These are phyloP conservation scores for Pyrenochaeta sp. DNA, from an alignment of 2,329 filamentous ascomycete genomes.

Conservation along the genomic window DNA sequence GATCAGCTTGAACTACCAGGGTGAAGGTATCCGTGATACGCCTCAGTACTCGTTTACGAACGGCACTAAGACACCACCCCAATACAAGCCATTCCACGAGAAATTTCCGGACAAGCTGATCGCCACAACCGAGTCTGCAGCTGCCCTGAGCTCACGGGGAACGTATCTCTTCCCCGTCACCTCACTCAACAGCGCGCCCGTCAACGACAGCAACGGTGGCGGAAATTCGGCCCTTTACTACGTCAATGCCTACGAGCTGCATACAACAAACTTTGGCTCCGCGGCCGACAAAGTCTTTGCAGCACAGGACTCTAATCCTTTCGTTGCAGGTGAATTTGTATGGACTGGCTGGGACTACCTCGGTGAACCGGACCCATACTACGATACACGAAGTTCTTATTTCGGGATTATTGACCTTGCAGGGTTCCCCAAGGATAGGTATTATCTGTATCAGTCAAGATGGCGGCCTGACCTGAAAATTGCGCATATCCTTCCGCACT, in stretches of 20 bases:
- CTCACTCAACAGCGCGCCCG: constrained; percentile 43
- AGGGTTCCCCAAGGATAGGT: constrained; percentile 66
- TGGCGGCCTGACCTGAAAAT: constrained; percentile 60
- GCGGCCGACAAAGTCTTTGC: constrained; percentile 64
- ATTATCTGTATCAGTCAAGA: constrained; percentile 63
- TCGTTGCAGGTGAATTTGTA: constrained; percentile 64
- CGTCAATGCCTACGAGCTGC: constrained; percentile 64
- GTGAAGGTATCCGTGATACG: constrained; percentile 51
- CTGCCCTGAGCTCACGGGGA: constrained; percentile 60
- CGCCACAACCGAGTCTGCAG: constrained; percentile 43
- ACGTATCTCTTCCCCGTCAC: constrained; percentile 64
- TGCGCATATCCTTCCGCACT: constrained; percentile 65
- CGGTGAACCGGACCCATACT: constrained; percentile 61
- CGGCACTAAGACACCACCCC: constrained; percentile 49
- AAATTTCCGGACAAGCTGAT: constrained; percentile 59
- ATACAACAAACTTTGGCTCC: constrained; percentile 57
- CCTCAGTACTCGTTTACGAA: constrained; percentile 3
- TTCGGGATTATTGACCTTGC: constrained; percentile 67
- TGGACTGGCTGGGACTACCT: constrained; percentile 63
- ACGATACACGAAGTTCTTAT: constrained; percentile 60
- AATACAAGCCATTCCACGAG: constrained; percentile 56
- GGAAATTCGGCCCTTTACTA: constrained; percentile 22
- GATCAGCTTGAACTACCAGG: constrained; percentile 65
- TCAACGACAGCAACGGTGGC: constrained; percentile 5
- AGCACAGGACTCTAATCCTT: constrained; percentile 58